phyloP scores from a whole-genome alignment of 1,139 yeast species.

The Yamadazyma dendronema region DNA sequence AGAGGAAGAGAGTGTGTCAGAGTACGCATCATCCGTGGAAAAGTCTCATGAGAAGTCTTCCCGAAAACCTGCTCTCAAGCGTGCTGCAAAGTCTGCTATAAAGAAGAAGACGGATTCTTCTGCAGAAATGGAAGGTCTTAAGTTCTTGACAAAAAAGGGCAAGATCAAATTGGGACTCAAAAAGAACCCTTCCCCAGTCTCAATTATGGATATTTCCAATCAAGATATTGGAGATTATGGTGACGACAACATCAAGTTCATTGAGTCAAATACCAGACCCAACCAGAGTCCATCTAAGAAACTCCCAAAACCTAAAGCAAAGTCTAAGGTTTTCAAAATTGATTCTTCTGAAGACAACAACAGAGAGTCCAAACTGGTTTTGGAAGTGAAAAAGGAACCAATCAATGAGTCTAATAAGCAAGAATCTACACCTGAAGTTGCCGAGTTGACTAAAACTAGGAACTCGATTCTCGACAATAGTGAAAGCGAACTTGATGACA shows the following conservation, averaged over 20 bases:
- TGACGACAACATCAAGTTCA: conserved; percentile 28
- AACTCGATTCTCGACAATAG: conserved; percentile 7
- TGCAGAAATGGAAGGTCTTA: conserved; percentile 1
- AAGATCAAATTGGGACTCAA: conserved; percentile 7
- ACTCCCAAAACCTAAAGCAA: conserved; percentile 7
- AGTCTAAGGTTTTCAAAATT: conserved; percentile 10
- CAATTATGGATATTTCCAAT: conserved; percentile 26
- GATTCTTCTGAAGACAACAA: conserved; percentile 3
- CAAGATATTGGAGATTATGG: conserved; percentile 39
- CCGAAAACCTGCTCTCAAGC: too few relatives aligned
- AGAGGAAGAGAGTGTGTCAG: background rate
- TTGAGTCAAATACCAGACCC: conserved; percentile 17
- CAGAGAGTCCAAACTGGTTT: background rate
- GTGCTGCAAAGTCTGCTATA: background rate
- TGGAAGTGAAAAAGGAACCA: background rate
- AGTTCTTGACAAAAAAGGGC: conserved; percentile 13
- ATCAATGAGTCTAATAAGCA: background rate
- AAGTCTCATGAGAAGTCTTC: background rate
- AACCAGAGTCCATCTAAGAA: conserved; percentile 6
- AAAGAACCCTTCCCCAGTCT: conserved; percentile 16
- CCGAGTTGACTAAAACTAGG: conserved; percentile 1
- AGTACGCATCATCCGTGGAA: too few relatives aligned
- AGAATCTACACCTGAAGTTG: background rate
- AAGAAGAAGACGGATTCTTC: background rate
- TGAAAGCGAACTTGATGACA: background rate